phyloP scores from a whole-genome alignment of 108 stramenopile species.

The Nannochloropsis gaditana region DNA sequence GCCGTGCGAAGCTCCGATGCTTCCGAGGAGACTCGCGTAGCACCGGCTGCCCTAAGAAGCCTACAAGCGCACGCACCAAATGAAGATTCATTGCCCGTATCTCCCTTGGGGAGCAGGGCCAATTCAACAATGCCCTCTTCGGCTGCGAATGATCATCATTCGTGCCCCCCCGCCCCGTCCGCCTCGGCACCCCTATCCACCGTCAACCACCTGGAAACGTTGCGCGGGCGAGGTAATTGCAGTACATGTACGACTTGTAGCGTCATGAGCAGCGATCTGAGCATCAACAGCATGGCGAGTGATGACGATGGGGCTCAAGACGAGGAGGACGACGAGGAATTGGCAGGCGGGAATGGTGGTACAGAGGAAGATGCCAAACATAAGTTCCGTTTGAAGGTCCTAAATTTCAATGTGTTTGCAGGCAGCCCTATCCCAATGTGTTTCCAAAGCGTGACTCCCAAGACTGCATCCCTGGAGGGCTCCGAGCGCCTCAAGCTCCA shows the following conservation, averaged over 20 bases:
- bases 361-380: background rate
- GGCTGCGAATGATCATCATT: background rate
- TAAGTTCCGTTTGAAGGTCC: conserved; percentile 6
- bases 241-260: background rate
- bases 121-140: background rate
- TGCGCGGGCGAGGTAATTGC: background rate
- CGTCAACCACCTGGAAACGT: background rate
- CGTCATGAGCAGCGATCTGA: background rate
- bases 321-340: background rate
- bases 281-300: background rate
- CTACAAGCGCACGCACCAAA: too few species aligned
- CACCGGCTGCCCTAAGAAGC: too few species aligned
- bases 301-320: background rate
- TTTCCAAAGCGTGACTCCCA: background rate
- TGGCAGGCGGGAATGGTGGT: background rate
- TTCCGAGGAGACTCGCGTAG: too few species aligned
- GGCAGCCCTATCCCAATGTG: background rate
- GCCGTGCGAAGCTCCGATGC: too few species aligned
- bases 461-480: background rate
- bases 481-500: background rate
- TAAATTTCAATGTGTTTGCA: background rate
- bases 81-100: too few species aligned
- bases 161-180: background rate
- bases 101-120: too few species aligned
- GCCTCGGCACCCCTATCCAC: background rate